Base-by-base conservation (phyloP, 768 basidiomycete genomes). In the Suillus subaureus region DNA sequence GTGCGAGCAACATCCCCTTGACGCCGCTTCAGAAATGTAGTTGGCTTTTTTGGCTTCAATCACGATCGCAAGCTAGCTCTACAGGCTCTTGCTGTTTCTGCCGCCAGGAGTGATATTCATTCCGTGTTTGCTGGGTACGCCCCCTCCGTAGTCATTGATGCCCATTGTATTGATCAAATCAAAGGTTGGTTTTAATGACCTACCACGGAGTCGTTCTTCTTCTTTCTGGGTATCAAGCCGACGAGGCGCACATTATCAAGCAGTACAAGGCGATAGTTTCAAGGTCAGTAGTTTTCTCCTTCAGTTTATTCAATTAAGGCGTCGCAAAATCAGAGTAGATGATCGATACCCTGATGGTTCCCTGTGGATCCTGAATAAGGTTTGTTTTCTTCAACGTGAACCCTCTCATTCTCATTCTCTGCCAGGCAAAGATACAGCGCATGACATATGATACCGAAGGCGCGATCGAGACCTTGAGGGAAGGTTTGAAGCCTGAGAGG, bases 21-120 rank as follows among this genome's bases (percentile, higher is more conserved):
- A n/a, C 40, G 52, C 37, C 56, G n/a, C 58, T 58, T 15, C 66
- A 91, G 92, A 77, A 77, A 83, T 23, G 79, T 94, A 2, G 90
- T 92, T 1, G 91, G 92, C 18, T 85, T 93, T 71, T 80, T 94
- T 21, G 92, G 92, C 0, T 93, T 89, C 78, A 87, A 89, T 61
- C 84, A 90, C 63, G 90, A 93, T 71, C 79, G 91, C 31, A 83
- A 82, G 63, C 79, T 91, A 0, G 92, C 90, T 0, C 79, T 94
- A 26, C 84, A 83, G 55, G 89, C 92, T 0, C 80, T 93, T 3
- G 84, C 88, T 0, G 85, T 93, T 21, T 84, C 90, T 8, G 90
- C 91, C 4, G 80, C 83, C 3, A 85, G 85, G 69, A 78, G 79
- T 5, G 93, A 94, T 67, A 87, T 91, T 2, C 93, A 94, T 78